These are phyloP conservation scores for Stereum hirsutum DNA, from an alignment of 1,284 basidiomycete species.

Conservation along the genomic window DNA sequence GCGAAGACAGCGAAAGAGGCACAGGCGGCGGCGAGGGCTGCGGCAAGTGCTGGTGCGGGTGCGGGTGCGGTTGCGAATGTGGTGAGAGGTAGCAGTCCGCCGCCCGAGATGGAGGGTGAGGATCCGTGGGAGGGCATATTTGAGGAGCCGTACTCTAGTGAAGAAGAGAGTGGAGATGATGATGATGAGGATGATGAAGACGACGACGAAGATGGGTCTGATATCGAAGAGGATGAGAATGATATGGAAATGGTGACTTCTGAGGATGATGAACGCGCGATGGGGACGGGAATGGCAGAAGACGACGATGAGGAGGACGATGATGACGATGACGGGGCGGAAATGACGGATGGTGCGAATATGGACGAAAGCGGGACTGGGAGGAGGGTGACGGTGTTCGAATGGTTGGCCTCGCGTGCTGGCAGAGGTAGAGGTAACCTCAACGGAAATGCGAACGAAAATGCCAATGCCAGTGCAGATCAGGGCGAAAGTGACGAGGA, in stretches of 20 bases:
- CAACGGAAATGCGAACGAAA: too few relatives aligned
- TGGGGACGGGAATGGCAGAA: conserved; percentile 16
- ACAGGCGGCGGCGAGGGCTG: too few relatives aligned
- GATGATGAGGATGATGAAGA: conserved; percentile 17
- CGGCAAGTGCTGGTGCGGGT: too few relatives aligned
- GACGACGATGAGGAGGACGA: conserved; percentile 26
- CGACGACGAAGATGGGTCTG: conserved; percentile 13
- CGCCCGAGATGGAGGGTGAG: conserved; percentile 21
- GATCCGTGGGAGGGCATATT: conserved; percentile 68
- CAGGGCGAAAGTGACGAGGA: too few relatives aligned
- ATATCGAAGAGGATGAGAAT: too few relatives aligned
- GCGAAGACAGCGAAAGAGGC: too few relatives aligned
- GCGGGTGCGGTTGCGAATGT: too few relatives aligned
- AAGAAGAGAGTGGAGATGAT: conserved; percentile 24
- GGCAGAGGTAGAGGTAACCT: too few relatives aligned
- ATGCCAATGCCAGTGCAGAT: too few relatives aligned
- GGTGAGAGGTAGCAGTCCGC: conserved; percentile 13
- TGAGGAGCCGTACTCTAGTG: conserved; percentile 26
- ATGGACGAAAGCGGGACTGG: not conserved
- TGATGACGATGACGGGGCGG: conserved; percentile 23
- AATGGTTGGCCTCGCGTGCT: conserved; percentile 55
- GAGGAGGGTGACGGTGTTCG: conserved; percentile 30
- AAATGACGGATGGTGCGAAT: not conserved
- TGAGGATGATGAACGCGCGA: too few relatives aligned
- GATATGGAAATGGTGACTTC: too few relatives aligned